A percentile compares a stretch with the other conserved stretches of the same genome.
These are phyloP conservation scores for Gnomoniopsis smithogilvyi DNA, from an alignment of 2,329 filamentous ascomycete species.

Conservation along the genomic window DNA sequence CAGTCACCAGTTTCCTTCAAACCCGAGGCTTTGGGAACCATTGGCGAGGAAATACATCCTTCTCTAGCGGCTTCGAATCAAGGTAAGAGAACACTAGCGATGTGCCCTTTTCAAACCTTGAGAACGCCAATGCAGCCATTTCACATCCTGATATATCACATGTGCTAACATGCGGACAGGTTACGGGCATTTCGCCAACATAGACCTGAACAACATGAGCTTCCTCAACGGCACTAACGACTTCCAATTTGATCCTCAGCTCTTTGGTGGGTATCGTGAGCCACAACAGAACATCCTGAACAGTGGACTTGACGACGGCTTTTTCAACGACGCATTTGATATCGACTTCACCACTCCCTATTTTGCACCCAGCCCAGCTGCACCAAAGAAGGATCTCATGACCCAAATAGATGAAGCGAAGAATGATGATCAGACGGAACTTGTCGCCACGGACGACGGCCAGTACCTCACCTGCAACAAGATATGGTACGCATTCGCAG, in stretches of 20 bases:
- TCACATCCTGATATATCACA: neutral
- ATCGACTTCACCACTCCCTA: slow-evolving; percentile 79
- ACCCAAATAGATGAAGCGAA: slow-evolving; percentile 74
- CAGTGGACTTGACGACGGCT: slow-evolving; percentile 66
- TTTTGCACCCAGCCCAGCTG: slow-evolving; percentile 55
- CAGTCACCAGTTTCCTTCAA: slow-evolving; percentile 68
- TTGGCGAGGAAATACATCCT: slow-evolving; percentile 60
- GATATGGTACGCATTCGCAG: slow-evolving; percentile 70
- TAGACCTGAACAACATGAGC: slow-evolving; percentile 59
- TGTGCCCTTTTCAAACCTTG: neutral
- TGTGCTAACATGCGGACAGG: slow-evolving; percentile 27
- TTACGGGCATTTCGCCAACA: slow-evolving; percentile 35
- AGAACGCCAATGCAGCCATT: neutral
- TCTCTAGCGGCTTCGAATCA: slow-evolving; percentile 47
- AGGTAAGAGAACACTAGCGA: slow-evolving; percentile 17
- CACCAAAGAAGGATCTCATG: slow-evolving; percentile 67
- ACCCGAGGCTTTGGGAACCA: slow-evolving; percentile 61
- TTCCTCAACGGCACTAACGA: slow-evolving; percentile 77
- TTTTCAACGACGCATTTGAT: slow-evolving; percentile 75
- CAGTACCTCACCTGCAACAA: slow-evolving; percentile 81
- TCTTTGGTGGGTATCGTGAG: slow-evolving; percentile 92
- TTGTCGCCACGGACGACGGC: slow-evolving; percentile 48
- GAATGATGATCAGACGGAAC: slow-evolving; percentile 59
- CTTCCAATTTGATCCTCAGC: slow-evolving; percentile 82
- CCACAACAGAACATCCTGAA: slow-evolving; percentile 76